A percentile compares a stretch with the other conserved stretches of the same genome.
Evolutionary conservation across 192 early-diverging fungal species (phyloP).

Genomic region (Haplosporangium gracile): DNA sequence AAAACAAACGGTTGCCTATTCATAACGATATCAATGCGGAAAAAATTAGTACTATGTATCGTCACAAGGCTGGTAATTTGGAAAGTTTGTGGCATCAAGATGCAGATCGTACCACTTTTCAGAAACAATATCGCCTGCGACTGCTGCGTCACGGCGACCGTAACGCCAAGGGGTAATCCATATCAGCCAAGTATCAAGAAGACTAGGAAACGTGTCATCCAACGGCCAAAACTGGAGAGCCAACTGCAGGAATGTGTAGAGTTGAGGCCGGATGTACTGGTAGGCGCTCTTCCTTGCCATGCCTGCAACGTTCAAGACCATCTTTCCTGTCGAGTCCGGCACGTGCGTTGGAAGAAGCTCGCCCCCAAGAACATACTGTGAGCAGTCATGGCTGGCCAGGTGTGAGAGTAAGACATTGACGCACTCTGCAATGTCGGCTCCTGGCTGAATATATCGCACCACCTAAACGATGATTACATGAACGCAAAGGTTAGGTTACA

Average conservation of each 20-base stretch:
- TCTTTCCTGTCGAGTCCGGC: constrained; percentile 27
- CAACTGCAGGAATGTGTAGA: constrained; percentile 33
- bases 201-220: constrained; percentile 41
- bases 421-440: constrained; percentile 41
- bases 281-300: constrained; percentile 51
- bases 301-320: constrained; percentile 28
- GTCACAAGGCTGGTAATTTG: neutral
- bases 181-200: constrained; percentile 40
- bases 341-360: constrained; percentile 34
- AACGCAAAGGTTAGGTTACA: neutral
- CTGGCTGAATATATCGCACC: constrained; percentile 48
- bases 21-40: too few species aligned
- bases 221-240: constrained; percentile 44
- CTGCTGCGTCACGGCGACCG: constrained; percentile 35
- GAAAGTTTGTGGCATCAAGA: too few species aligned
- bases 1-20: constrained; percentile 52
- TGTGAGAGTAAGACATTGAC: constrained; percentile 30
- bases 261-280: constrained; percentile 45
- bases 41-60: neutral
- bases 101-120: constrained; percentile 32
- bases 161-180: constrained; percentile 55
- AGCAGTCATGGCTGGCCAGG: constrained; percentile 28
- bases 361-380: constrained; percentile 43
- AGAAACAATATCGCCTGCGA: constrained; percentile 28
- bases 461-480: neutral